Evolutionary conservation across 441 rosid genomes (phyloP), one percentile per base, ranked within the genome.

Genomic region (Pelargonium exstipulatum): DNA sequence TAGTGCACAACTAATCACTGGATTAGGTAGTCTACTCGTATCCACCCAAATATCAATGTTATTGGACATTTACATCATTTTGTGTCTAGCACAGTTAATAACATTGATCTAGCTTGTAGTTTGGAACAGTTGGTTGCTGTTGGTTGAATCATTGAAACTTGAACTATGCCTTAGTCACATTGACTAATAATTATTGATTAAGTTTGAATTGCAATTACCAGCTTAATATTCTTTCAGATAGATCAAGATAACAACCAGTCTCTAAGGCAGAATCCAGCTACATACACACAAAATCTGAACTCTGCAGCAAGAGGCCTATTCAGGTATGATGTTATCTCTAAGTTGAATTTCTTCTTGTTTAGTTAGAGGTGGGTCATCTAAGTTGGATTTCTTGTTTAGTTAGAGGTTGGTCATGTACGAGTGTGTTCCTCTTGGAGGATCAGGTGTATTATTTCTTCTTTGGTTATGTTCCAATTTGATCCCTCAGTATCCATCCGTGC

Each of bases 281-380:
- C 81, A 29, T 88, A 90, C 79, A 79, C 83, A 0, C 87, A 85
- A 72, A 70, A 80, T 80, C 72, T 94, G 81, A 85, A 81, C 78
- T 84, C 87, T 64, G 97, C 86, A 65, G 84, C 88, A 9, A 85
- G 95, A 87, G 94, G 92, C 69, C 88, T 94, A 26, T 83, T 79
- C 85, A 94, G 99, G 99, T 91, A 74, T 72, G 74, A 45, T 71
- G 35, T 42, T 74, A 68, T 71, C 67, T 40, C 48, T 68, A 17
- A 71, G 70, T 73, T 57, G 43, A 14, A 42, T 14, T 12, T 49
- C 29, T 0, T 20, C 16, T 51, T 5, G 58, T 51, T 51, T 51
- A 37, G 42, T 37, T n/a, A n/a, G 7, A 51, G 58, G 18, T 51
- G n/a, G 22, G 58, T 51, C 17, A 51, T 40, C 48, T 68, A 17